Evolutionary conservation across 2,329 filamentous ascomycete species (phyloP), one percentile per base, ranked within the genome.

Genomic region (Penicillium sp.): DNA sequence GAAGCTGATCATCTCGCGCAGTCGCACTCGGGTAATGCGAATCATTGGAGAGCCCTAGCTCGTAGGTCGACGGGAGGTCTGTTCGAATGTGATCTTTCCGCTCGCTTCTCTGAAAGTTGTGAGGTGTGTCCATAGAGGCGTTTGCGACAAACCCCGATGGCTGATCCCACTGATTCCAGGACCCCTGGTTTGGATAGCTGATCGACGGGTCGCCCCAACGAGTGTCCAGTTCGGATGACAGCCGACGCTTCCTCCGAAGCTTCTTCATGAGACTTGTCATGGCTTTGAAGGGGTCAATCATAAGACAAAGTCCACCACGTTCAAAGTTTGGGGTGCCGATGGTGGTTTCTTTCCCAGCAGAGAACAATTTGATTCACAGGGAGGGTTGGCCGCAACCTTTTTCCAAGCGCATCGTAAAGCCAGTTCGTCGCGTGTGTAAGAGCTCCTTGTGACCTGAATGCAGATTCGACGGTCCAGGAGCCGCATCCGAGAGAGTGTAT

Each of bases 181-280:
- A 71, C 25, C 69, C 69, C 35, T 65, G 57, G 35, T 60, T 70
- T 24, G 70, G 70, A 55, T 65, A 66, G 25, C 64, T 68, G 52
- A 72, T 72, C 12, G 66, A 55, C 34, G 61, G 55, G 54, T 72
- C 70, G 4, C 70, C 70, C 65, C 67, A 72, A 52, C 68, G 65
- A 28, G 66, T 58, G 53, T 72, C 63, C 34, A 72, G 51, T 29
- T 67, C 61, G 1, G 66, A 66, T 3, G 66, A 66, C 5, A 69
- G 52, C 51, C 60, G 62, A 43, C 63, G 63, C 53, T 66, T 68
- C 49, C 57, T 56, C 44, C 65, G 57, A 44, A 68, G 55, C 51
- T 61, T 67, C 36, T 59, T 59, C 39, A 67, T 57, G 33, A 67
- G 52, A 35, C 52, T 55, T 35, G 62, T 57, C 64, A 67, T 67